Conservation (phyloP, 2,329 filamentous ascomycete species). For the Ustulina deusta region DNA sequence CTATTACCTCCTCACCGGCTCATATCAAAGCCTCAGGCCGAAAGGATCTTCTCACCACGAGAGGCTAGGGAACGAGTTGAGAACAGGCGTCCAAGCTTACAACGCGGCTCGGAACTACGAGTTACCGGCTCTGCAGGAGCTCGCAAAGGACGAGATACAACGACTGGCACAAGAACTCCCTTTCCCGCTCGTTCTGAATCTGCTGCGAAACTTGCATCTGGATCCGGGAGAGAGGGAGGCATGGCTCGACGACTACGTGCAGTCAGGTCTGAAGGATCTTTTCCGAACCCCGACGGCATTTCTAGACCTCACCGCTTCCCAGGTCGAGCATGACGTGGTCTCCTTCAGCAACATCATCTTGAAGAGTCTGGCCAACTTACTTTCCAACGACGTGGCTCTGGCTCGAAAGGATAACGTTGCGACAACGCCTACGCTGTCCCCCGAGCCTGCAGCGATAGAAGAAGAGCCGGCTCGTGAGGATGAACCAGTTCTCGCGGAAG, state of each 20-base stretch:
- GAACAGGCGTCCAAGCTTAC: constrained; percentile 40
- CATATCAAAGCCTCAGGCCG: constrained; percentile 44
- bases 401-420: not conserved
- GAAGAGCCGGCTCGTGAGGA: constrained; percentile 4
- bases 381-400: constrained; percentile 17
- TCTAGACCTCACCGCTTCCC: constrained; percentile 25
- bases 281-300: constrained; percentile 33
- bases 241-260: constrained; percentile 37
- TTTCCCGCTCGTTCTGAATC: constrained; percentile 35
- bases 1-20: constrained; percentile 44
- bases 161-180: constrained; percentile 37
- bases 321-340: constrained; percentile 26
- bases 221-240: constrained; percentile 25
- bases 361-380: constrained; percentile 33
- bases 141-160: constrained; percentile 42
- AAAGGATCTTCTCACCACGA: constrained; percentile 35
- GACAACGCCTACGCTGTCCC: not conserved
- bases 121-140: constrained; percentile 35
- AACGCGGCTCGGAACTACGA: constrained; percentile 38
- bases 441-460: constrained; percentile 17
- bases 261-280: constrained; percentile 26
- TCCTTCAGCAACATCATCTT: constrained; percentile 38
- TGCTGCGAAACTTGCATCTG: constrained; percentile 29
- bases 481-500: not conserved
- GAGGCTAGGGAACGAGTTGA: constrained; percentile 38